phyloP scores from a whole-genome alignment of 169 alveolate species.

The Ichthyophthirius multifiliis region DNA sequence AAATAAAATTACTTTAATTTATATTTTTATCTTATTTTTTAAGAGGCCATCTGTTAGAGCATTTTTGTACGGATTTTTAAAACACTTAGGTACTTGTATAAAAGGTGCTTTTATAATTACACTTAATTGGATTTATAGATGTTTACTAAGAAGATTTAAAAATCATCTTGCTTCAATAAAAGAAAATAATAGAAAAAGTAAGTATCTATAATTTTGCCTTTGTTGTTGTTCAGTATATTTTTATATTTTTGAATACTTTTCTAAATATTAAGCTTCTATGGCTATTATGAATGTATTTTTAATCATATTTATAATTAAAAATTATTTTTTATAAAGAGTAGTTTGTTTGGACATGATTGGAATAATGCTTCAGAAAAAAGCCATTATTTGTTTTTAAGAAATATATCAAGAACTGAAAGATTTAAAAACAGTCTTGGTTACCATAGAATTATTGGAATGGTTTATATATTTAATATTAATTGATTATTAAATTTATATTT shows the following conservation, averaged over 20 bases:
- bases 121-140: neutral
- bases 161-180: neutral
- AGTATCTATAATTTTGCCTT: neutral
- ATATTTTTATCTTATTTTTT: neutral
- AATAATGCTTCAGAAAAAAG: neutral
- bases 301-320: no score
- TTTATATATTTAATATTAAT: neutral
- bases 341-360: neutral
- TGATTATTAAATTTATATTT: neutral
- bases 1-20: neutral
- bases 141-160: neutral
- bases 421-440: neutral
- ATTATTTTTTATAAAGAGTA: neutral
- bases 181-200: neutral
- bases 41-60: neutral
- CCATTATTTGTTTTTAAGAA: neutral
- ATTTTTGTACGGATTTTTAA: neutral
- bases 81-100: neutral
- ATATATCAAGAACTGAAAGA: conserved; percentile 4
- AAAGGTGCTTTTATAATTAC: neutral
- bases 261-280: neutral
- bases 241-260: neutral
- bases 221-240: neutral
- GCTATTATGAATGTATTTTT: neutral
- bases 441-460: neutral